Evolutionary conservation across 139 green algal species (phyloP).

Genomic region (Pleodorina starrii): DNA sequence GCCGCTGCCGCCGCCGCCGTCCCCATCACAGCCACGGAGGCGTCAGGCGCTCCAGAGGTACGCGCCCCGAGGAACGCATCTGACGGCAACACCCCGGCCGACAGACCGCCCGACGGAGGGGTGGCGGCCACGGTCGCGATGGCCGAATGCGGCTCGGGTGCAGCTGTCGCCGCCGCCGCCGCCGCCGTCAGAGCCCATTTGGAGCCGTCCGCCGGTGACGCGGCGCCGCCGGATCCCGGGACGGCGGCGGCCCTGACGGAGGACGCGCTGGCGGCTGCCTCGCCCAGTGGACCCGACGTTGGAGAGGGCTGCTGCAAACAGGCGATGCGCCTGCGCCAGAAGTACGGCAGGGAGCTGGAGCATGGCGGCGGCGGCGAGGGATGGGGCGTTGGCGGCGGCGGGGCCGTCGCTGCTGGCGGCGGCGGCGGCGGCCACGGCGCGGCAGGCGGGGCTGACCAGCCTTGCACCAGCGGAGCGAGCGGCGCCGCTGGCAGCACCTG

Average conservation of each 20-base stretch:
- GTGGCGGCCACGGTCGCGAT: too few relatives aligned
- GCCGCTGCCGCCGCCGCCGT: background rate
- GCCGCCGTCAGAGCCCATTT: background rate
- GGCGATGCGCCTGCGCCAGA: too few relatives aligned
- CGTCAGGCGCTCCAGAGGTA: background rate
- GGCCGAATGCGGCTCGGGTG: background rate
- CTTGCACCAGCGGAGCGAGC: background rate
- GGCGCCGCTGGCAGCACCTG: conserved; percentile 17
- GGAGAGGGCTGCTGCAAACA: too few relatives aligned
- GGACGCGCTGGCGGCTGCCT: too few relatives aligned
- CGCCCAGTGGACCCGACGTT: too few relatives aligned
- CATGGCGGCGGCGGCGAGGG: background rate
- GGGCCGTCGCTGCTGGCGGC: background rate
- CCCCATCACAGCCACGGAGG: background rate
- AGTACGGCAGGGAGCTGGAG: background rate
- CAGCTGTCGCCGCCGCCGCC: background rate
- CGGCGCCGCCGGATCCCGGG: too few relatives aligned
- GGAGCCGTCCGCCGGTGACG: background rate
- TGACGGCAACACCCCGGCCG: background rate
- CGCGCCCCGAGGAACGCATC: too few relatives aligned
- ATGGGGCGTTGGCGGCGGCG: background rate
- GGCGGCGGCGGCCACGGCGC: background rate
- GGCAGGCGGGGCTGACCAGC: background rate
- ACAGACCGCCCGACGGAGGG: background rate
- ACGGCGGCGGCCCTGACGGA: too few relatives aligned